Evolutionary conservation across 495 filamentous ascomycete genomes (phyloP).

Genomic region (Penicillium parvum): DNA sequence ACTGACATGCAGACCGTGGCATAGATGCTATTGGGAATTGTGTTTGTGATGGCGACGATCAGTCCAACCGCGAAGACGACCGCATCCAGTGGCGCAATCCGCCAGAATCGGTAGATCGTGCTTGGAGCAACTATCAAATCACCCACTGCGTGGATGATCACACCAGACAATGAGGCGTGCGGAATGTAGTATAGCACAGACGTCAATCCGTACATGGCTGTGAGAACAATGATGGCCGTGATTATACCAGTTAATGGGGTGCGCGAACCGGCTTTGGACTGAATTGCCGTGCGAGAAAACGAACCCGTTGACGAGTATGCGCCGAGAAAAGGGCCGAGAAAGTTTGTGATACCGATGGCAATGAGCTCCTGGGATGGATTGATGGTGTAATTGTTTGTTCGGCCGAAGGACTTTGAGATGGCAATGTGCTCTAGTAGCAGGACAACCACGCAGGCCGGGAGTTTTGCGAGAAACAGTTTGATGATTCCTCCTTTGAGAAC

Average conservation of each 20-base stretch:
- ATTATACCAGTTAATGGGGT: slow-evolving; percentile 88
- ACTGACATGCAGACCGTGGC: slow-evolving; percentile 67
- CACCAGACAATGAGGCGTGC: slow-evolving; percentile 71
- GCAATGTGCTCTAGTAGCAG: slow-evolving; percentile 89
- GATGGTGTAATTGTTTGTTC: slow-evolving; percentile 95
- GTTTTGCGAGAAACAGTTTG: slow-evolving; percentile 51
- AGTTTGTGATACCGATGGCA: slow-evolving; percentile 85
- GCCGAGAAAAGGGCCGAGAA: slow-evolving; percentile 87
- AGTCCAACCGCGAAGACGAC: slow-evolving; percentile 89
- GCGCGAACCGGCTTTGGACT: slow-evolving; percentile 87
- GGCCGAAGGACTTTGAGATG: slow-evolving; percentile 95
- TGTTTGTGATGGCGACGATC: slow-evolving; percentile 77
- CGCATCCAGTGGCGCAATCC: slow-evolving; percentile 79
- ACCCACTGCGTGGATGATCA: slow-evolving; percentile 95
- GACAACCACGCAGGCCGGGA: slow-evolving; percentile 81
- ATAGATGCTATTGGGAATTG: slow-evolving; percentile 89
- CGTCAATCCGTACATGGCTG: slow-evolving; percentile 72
- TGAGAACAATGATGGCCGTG: slow-evolving; percentile 58
- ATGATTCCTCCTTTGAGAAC: slow-evolving; percentile 57
- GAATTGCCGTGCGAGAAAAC: slow-evolving; percentile 78
- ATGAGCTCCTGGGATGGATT: slow-evolving; percentile 93
- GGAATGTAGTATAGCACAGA: slow-evolving; percentile 93
- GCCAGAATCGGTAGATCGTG: slow-evolving; percentile 87
- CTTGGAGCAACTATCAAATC: slow-evolving; percentile 68
- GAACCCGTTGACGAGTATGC: slow-evolving; percentile 91